phyloP scores from a whole-genome alignment of 2,329 filamentous ascomycete genomes.

The Salinomyces thailandicus region DNA sequence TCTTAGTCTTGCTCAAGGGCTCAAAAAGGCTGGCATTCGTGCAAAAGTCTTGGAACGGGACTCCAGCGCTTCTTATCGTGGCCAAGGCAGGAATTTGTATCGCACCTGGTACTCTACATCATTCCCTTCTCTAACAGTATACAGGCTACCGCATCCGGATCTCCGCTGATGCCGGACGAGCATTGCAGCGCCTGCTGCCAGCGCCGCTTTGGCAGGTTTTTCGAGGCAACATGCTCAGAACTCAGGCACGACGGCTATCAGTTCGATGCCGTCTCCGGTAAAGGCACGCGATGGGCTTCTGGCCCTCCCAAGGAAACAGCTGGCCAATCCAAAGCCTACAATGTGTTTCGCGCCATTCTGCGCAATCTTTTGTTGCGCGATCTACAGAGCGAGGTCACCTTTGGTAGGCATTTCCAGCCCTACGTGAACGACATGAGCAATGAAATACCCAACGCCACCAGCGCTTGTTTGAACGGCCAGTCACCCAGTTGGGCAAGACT shows the following conservation, averaged over 20 bases:
- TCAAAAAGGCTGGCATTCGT: background rate
- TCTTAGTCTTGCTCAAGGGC: background rate
- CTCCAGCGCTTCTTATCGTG: background rate
- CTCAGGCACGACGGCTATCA: background rate
- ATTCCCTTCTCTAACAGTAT: too few species aligned
- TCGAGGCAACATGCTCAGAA: background rate
- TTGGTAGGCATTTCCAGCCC: background rate
- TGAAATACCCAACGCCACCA: too few species aligned
- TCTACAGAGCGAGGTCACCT: background rate
- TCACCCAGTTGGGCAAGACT: background rate
- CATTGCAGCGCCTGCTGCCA: background rate
- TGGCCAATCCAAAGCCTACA: background rate
- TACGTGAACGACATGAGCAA: too few species aligned
- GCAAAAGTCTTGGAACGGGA: background rate
- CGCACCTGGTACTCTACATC: too few species aligned
- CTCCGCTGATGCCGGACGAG: background rate
- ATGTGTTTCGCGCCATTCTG: background rate
- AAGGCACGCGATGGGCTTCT: background rate
- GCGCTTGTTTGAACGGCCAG: background rate
- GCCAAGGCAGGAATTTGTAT: too few species aligned
- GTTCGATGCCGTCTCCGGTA: background rate
- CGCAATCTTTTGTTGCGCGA: background rate
- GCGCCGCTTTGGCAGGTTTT: background rate
- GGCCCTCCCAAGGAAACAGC: background rate
- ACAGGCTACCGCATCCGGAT: background rate